phyloP scores from a whole-genome alignment of 2,329 filamentous ascomycete genomes.

The Tolypocladium amazonense region DNA sequence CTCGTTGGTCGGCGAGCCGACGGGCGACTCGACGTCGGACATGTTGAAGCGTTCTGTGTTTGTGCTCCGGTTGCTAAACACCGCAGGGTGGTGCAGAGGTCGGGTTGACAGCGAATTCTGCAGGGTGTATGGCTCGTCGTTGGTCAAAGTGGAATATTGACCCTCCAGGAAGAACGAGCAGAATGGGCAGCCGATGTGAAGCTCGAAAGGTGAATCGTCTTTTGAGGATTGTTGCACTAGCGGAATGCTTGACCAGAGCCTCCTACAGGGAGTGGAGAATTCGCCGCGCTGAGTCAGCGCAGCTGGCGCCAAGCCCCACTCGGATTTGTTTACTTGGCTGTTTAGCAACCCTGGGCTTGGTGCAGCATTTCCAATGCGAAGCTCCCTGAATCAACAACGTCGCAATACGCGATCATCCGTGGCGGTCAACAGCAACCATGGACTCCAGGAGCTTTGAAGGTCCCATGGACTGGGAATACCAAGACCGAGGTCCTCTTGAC shows the following conservation, averaged over 20 bases:
- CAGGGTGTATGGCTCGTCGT: not conserved
- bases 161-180: not conserved
- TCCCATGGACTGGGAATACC: slow-evolving; percentile 59
- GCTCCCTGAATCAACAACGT: not conserved
- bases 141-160: too few species aligned
- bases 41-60: slow-evolving; percentile 14
- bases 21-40: slow-evolving; percentile 36
- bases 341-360: slow-evolving; percentile 16
- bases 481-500: slow-evolving; percentile 46
- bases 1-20: slow-evolving; percentile 24
- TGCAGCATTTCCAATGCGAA: not conserved
- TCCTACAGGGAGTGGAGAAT: not conserved
- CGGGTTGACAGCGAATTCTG: not conserved
- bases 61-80: not conserved
- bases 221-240: not conserved
- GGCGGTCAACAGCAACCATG: slow-evolving; percentile 22
- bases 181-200: not conserved
- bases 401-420: not conserved
- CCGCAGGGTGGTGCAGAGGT: not conserved
- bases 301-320: slow-evolving; percentile 4
- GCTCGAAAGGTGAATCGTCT: not conserved
- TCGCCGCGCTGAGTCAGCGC: slow-evolving; percentile 18
- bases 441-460: slow-evolving; percentile 47
- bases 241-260: not conserved
- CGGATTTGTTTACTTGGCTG: slow-evolving; percentile 23